Base-by-base conservation (phyloP, 116 monocot species). In the Cymodocea nodosa region DNA sequence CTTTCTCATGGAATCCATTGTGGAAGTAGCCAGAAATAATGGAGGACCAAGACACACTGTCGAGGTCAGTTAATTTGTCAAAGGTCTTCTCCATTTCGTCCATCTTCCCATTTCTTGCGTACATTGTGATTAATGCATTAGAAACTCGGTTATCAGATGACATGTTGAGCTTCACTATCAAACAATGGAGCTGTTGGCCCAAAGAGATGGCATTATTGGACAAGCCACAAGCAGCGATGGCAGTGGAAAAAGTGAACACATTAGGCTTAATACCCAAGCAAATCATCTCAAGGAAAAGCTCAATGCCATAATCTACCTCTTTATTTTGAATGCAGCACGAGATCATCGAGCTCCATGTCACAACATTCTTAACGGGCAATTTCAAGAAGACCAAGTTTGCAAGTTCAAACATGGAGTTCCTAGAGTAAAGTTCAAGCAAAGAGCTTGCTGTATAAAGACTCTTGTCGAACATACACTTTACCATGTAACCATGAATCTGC, bases 311-410 rank as follows among this genome's bases (percentile, higher is more conserved):
- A 11, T 84, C 72, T 20, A 60, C 37, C 68, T 70, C 61, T 7
- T 73, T 71, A 60, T 75, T 72, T 35, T 62, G 54, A 13, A 84
- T n/a, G 50, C 56, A 84, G 16, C 76, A 76, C 13, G 84, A 76
- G 72, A 92, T 87, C 76, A 92, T 84, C 13, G 92, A 92, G 67
- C 80, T 81, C 84, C 92, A 92, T 24, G 82, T 74, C 12, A 92
- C 80, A 19, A 87, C 76, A 73, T 77, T 92, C 70, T 66, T 86
- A 16, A 35, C 39, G 11, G 49, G 34, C 16, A 37, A 63, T 60
- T 76, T 63, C 50, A 37, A 37, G 6, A 37, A 37, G 37, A 37
- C 37, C 37, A 37, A 37, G 2, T 37, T 6, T 37, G 37, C 37
- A 6, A 4, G 37, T 37, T 37, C 37, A 6, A 37, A 37, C 37